Base-by-base conservation (phyloP, 331 rosid genomes). In the Spiraea crenata region DNA sequence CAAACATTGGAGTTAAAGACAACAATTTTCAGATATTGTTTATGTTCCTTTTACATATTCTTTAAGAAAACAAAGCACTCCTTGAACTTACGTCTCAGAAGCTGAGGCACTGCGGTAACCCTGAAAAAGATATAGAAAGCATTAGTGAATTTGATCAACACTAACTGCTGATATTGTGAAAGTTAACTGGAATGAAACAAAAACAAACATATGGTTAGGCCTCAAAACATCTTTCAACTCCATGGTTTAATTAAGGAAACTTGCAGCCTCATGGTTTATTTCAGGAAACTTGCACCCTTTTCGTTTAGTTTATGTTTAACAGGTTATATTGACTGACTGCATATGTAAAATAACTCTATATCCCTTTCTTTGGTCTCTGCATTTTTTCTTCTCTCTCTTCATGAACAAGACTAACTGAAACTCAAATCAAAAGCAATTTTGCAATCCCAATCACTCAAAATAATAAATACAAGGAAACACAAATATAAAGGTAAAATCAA, bases 31-130 rank as follows among this genome's bases (percentile, higher is more conserved):
- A 52, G 38, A 17, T 20, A 40, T 40, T 40, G 15, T 39, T 3
- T 54, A 40, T 41, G 39, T 39, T 68, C 61, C 49, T 39, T 52
- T 40, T 19, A 11, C 51, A 19, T 34, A 9, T 46, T 39, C 39
- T 39, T 68, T 52, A 46, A 76, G 34, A 74, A 19, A 70, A 56
- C 47, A 44, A 5, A 76, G 80, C 17, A 6, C 34, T 70, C 72
- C 62, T 59, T 11, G 70, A 47, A 87, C 99, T 85, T 95, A 95
- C 99, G 85, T 74, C 72, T 91, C 99, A 78, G 96, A 85, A 70
- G 99, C 95, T 62, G 90, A 71, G 76, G 88, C 83, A 82, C 75
- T 91, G 88, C 95, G 78, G 87, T 89, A 95, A 72, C 99, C 99
- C 99, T 95, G 90, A 67, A 9, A 82, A 41, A 70, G 34, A 65